These are phyloP conservation scores for Biancaea sappan DNA, from an alignment of 306 rosid genomes.

Conservation along the genomic window DNA sequence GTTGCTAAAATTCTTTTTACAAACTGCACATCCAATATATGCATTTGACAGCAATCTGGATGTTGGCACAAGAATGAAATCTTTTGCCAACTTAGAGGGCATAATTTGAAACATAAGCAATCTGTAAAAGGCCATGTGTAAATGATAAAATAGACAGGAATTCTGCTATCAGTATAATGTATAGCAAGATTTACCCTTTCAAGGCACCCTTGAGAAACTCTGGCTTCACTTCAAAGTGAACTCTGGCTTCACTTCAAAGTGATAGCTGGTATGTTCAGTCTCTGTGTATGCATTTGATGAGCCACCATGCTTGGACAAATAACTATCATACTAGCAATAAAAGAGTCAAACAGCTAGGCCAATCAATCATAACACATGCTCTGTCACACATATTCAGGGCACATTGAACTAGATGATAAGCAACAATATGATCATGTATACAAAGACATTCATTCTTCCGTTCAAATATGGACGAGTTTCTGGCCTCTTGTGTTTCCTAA, in stretches of 20 bases:
- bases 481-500: neutral
- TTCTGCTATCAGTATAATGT: neutral
- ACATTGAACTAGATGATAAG: constrained; percentile 24
- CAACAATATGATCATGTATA: constrained; percentile 8
- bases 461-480: neutral
- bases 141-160: constrained; percentile 25
- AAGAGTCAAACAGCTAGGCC: constrained; percentile 49
- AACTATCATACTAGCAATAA: constrained; percentile 87
- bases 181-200: constrained; percentile 63
- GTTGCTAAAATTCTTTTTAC: constrained; percentile 5
- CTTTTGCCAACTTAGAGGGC: constrained; percentile 32
- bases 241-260: constrained; percentile 99
- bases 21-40: neutral
- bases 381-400: constrained; percentile 23
- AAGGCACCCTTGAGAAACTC: constrained; percentile 90
- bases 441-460: constrained; percentile 2
- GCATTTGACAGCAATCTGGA: constrained; percentile 23
- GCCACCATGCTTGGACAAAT: constrained; percentile 98
- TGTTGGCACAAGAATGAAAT: neutral
- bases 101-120: constrained; percentile 27
- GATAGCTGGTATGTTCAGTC: constrained; percentile 92
- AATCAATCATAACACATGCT: constrained; percentile 21
- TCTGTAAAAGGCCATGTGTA: constrained; percentile 10
- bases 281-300: constrained; percentile 95
- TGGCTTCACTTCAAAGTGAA: too few relatives aligned